A percentile compares a stretch with the other conserved stretches of the same genome.
phyloP scores from a whole-genome alignment of 176 grass and related monocot species.

The Eragrostis nindensis region DNA sequence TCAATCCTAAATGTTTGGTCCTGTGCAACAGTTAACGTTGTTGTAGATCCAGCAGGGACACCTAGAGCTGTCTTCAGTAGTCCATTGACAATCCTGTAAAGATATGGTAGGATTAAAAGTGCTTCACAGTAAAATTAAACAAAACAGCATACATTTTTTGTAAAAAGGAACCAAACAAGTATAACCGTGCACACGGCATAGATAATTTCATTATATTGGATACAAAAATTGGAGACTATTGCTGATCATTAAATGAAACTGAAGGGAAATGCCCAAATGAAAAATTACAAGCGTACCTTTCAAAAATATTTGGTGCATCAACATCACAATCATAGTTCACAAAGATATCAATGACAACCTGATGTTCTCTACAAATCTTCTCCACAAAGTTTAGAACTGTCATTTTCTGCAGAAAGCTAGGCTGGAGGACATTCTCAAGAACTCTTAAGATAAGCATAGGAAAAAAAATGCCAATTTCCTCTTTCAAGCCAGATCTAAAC shows the following conservation, averaged over 20 bases:
- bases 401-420: conserved; percentile 99
- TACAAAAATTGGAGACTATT: neutral
- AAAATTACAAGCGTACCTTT: conserved; percentile 64
- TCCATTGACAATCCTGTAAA: conserved; percentile 91
- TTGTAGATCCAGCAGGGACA: conserved; percentile 80
- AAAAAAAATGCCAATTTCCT: conserved; percentile 99
- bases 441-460: conserved; percentile 95
- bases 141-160: conserved; percentile 7
- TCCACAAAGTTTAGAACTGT: conserved; percentile 87
- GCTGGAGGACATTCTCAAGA: conserved; percentile 94
- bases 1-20: conserved; percentile 92
- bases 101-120: conserved; percentile 53
- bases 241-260: conserved; percentile 15
- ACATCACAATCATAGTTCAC: conserved; percentile 99
- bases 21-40: conserved; percentile 79
- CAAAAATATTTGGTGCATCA: conserved; percentile 96
- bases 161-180: neutral
- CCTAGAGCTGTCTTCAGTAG: conserved; percentile 93
- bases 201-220: conserved; percentile 26
- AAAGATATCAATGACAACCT: conserved; percentile 94
- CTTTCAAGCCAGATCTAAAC: conserved; percentile 91
- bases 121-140: conserved; percentile 47
- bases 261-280: neutral
- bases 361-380: conserved; percentile 84
- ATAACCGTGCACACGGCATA: conserved; percentile 13